phyloP scores from a whole-genome alignment of 2,329 filamentous ascomycete species.

The Monosporascus sp. region DNA sequence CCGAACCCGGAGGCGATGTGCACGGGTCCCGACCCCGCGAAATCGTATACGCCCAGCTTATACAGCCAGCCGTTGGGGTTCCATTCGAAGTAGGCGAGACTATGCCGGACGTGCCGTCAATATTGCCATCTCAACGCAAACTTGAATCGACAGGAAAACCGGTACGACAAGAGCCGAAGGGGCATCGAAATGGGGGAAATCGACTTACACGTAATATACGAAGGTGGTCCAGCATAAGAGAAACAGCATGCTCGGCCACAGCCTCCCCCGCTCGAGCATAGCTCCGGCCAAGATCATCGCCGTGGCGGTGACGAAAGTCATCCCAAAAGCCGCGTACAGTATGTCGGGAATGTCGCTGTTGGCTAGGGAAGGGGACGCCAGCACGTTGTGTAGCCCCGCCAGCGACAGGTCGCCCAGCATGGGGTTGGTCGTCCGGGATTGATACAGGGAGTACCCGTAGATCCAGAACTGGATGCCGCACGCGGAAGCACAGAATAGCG shows the following conservation, averaged over 20 bases:
- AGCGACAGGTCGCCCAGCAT: slow-evolving; percentile 32
- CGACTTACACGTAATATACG: slow-evolving; percentile 47
- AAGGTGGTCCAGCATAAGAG: slow-evolving; percentile 60
- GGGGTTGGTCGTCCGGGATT: slow-evolving; percentile 30
- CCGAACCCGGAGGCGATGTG: slow-evolving; percentile 59
- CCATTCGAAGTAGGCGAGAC: slow-evolving; percentile 64
- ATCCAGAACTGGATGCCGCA: slow-evolving; percentile 44
- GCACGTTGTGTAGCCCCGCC: slow-evolving; percentile 30
- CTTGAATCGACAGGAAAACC: neutral
- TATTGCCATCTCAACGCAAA: neutral
- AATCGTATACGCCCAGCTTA: slow-evolving; percentile 55
- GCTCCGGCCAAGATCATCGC: slow-evolving; percentile 36
- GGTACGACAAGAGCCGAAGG: slow-evolving; percentile 3
- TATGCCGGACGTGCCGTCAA: neutral
- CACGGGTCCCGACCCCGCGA: slow-evolving; percentile 59
- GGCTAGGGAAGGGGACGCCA: slow-evolving; percentile 32
- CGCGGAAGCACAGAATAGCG: slow-evolving; percentile 40
- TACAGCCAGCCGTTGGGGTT: slow-evolving; percentile 62
- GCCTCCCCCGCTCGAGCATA: slow-evolving; percentile 31
- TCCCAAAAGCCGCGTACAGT: slow-evolving; percentile 32
- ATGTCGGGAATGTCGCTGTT: slow-evolving; percentile 33
- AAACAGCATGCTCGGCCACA: slow-evolving; percentile 53
- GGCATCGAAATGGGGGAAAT: neutral
- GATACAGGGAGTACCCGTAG: slow-evolving; percentile 41
- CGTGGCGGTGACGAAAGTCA: slow-evolving; percentile 33